Base-by-base conservation (phyloP, 495 filamentous ascomycete genomes). In the Delitschia confertaspora region DNA sequence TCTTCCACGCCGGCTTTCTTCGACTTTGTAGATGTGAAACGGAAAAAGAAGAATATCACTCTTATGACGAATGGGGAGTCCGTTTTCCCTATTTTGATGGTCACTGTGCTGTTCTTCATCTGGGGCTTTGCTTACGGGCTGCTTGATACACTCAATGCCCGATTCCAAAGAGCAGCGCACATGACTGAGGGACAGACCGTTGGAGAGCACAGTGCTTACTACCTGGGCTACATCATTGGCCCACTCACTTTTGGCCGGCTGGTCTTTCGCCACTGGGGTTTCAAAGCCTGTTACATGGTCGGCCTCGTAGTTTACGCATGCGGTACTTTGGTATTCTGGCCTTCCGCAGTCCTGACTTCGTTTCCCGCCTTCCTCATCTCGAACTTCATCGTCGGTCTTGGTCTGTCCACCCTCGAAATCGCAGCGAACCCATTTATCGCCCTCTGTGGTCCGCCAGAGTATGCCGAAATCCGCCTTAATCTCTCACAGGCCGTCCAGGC, bases 11-110 rank as follows among this genome's bases (percentile, higher is more conserved):
- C n/a, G n/a, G n/a, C n/a, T n/a, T 74, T 79, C 49, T 88, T 89
- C 58, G 85, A 86, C 27, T 94, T 94, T 53, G 83, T 93, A 46
- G 85, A 87, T 49, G 78, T 91, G 71, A 75, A 73, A n/a, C 42
- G 70, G 16, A 42, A 72, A 20, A 79, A 80, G 7, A 85, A 85
- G 57, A 85, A 79, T 60, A 85, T 94, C 77, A 56, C 64, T 5
- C 35, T 62, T 3, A 56, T 63, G 54, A 64, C 50, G 2, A 60
- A 53, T 33, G 37, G 51, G 6, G 60, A 68, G 32, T 65, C 60
- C 3, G 8, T 65, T 6, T 64, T 63, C 34, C 65, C 65, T 21
- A 56, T 65, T 16, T 18, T 56, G 14, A 61, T 60, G 57, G 65
- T 68, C 34, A 66, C 65, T 3, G 38, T 68, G 8, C 43, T 68